Evolutionary conservation across 306 rosid species (phyloP).

Genomic region (apple (Malus domestica)): DNA sequence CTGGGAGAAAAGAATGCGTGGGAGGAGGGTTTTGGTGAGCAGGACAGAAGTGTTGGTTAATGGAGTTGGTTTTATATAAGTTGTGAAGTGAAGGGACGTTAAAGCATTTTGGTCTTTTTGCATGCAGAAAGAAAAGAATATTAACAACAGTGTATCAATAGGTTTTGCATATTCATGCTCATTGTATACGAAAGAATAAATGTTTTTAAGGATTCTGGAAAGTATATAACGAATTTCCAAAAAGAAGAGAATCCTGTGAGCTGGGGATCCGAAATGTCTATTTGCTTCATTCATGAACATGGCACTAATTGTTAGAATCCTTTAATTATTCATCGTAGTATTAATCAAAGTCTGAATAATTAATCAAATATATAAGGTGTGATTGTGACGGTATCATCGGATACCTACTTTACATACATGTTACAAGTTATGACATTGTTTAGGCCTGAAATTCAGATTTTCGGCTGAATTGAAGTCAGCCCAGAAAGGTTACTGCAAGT

Average conservation of each 20-base stretch:
- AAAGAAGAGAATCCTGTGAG: background rate
- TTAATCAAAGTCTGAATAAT: no score
- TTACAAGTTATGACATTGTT: no score
- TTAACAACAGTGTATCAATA: background rate
- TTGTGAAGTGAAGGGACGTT: conserved; percentile 3
- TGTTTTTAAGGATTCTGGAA: conserved; percentile 25
- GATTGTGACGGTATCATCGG: no score
- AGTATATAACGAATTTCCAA: conserved; percentile 26
- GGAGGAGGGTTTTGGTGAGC: conserved; percentile 2
- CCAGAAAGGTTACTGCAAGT: no score
- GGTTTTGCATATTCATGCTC: background rate
- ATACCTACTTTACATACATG: no score
- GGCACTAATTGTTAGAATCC: no score
- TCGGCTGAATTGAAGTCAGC: no score
- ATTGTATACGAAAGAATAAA: background rate
- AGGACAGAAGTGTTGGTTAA: background rate
- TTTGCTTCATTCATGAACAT: background rate
- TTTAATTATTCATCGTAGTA: no score
- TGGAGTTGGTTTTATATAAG: background rate
- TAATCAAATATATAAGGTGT: no score
- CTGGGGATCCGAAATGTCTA: background rate
- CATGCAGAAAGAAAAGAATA: conserved; percentile 64
- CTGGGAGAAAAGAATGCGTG: background rate
- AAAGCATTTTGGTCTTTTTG: conserved; percentile 35
- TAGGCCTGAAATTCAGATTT: no score